Evolutionary conservation across 2,329 filamentous ascomycete genomes (phyloP), one percentile per base, ranked within the genome.

Genomic region (Xylariaceae sp.): DNA sequence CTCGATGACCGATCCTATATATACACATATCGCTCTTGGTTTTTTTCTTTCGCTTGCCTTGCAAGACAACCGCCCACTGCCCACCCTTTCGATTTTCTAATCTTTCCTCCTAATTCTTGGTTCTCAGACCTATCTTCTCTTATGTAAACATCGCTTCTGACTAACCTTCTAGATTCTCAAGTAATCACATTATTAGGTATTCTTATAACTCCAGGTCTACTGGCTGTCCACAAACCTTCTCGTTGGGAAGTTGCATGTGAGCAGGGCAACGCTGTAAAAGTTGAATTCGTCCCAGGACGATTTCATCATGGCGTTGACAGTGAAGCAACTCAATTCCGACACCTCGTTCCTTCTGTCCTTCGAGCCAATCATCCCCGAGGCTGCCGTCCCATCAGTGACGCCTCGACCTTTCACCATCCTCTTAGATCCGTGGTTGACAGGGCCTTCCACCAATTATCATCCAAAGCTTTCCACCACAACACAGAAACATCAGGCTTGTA

Each of bases 361-460:
- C 57, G 70, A 76, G 45, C 78, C 79, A 23, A 66, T 75, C 22
- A 65, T 69, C n/a, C 66, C 71, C 38, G 62, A 71, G 44, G 55
- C 64, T 35, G 55, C 64, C 17, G 64, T 64, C 40, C 47, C 55
- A 44, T 21, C 48, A 20, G 41, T 60, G 41, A 67, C 67, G 22
- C 70, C 72, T 11, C 70, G 70, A 40, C 73, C 76, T 4, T 88
- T 85, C 63, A 81, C 77, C 14, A 76, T 90, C 42, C 73, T 90
- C 33, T 65, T 89, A 40, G 85, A 91, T 61, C 86, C 86, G 3
- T 88, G 84, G 81, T 72, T 88, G 23, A 70, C 72, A 10, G 81
- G 82, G 0, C 67, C 76, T 4, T 80, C 80, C 10, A 77, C 76
- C 42, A 76, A 83, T 50, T 72, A 79, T 55, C 79, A 80, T 56